Conservation (phyloP, 163 green algal genomes). For the Scenedesmus sp. region DNA sequence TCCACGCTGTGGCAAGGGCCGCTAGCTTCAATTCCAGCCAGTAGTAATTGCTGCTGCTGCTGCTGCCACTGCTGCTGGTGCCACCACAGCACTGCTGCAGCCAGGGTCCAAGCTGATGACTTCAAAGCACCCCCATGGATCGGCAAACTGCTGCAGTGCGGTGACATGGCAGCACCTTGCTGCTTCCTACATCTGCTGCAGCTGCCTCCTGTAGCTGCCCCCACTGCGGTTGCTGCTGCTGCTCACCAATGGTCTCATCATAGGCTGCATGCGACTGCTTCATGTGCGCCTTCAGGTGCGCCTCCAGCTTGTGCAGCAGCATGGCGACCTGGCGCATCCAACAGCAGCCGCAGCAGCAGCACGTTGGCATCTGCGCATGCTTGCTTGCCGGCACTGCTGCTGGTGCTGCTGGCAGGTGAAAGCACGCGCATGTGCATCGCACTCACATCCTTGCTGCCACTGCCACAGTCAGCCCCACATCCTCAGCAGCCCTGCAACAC, state of each 20-base stretch:
- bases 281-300: constrained; percentile 36
- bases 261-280: constrained; percentile 43
- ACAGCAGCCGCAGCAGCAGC: not conserved
- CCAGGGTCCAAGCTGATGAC: too few species aligned
- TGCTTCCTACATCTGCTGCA: not conserved
- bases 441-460: not conserved
- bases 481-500: not conserved
- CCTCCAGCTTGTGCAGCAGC: constrained; percentile 39
- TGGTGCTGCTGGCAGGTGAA: not conserved
- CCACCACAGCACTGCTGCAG: too few species aligned
- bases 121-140: too few species aligned
- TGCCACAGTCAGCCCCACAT: not conserved
- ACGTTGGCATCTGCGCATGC: not conserved
- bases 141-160: not conserved
- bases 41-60: too few species aligned
- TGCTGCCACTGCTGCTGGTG: too few species aligned
- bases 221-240: not conserved
- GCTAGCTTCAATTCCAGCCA: too few species aligned
- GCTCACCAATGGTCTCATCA: constrained; percentile 37
- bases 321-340: constrained; percentile 16
- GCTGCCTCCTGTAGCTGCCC: not conserved
- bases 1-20: too few species aligned
- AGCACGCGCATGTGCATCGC: not conserved
- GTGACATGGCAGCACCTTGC: not conserved
- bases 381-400: not conserved